A percentile compares a stretch with the other conserved stretches of the same genome.
These are phyloP conservation scores for Phytophthora colocasiae DNA, from an alignment of 352 stramenopile genomes.

Conservation along the genomic window DNA sequence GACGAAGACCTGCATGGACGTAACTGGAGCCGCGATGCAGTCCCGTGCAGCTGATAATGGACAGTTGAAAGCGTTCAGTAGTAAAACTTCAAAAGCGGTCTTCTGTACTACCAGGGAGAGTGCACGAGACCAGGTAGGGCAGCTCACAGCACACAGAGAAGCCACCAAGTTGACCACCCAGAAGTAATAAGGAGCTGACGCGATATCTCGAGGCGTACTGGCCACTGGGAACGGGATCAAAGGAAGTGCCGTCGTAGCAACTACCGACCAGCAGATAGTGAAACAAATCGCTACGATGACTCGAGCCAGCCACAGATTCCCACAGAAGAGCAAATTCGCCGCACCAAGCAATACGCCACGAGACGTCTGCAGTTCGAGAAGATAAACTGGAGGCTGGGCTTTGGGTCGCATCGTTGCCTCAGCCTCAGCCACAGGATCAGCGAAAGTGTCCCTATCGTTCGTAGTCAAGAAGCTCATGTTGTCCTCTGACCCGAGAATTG, in stretches of 20 bases:
- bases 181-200: constrained; percentile 45
- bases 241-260: constrained; percentile 28
- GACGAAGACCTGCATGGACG: constrained; percentile 44
- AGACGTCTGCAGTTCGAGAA: constrained; percentile 37
- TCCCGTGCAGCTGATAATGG: constrained; percentile 22
- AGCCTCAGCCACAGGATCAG: constrained; percentile 31
- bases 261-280: constrained; percentile 43
- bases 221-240: constrained; percentile 43
- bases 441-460: constrained; percentile 48
- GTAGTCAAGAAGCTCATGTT: constrained; percentile 30
- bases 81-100: constrained; percentile 43
- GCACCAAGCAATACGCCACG: constrained; percentile 34
- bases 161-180: constrained; percentile 47
- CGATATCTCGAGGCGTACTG: constrained; percentile 35
- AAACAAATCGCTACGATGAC: constrained; percentile 26
- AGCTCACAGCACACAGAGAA: constrained; percentile 38
- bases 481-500: constrained; percentile 25
- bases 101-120: constrained; percentile 50
- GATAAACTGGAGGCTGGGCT: constrained; percentile 24
- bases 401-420: constrained; percentile 27
- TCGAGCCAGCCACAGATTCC: constrained; percentile 34
- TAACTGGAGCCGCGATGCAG: constrained; percentile 32
- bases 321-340: constrained; percentile 38
- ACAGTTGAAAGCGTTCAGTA: constrained; percentile 54
- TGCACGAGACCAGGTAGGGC: constrained; percentile 36